Conservation (phyloP, 208 protist species). For the Trypanosoma theileri region DNA sequence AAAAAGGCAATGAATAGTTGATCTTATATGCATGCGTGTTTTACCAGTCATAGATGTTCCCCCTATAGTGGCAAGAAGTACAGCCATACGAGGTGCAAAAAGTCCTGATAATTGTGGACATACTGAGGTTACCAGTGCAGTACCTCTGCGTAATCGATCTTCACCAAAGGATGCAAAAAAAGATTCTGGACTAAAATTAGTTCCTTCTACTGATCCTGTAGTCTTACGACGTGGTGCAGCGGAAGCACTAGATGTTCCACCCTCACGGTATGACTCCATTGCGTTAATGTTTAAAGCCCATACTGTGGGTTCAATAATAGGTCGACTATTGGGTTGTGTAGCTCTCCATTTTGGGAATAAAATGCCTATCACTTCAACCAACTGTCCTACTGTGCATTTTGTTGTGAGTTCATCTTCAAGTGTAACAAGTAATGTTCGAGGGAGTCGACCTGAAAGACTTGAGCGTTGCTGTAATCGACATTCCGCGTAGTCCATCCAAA, state of each 20-base stretch:
- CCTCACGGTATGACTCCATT: constrained; percentile 77
- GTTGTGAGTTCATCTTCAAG: constrained; percentile 83
- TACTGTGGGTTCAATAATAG: constrained; percentile 75
- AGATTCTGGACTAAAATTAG: constrained; percentile 74
- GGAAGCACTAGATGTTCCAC: constrained; percentile 22
- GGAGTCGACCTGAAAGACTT: constrained; percentile 66
- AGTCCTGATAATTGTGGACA: constrained; percentile 80
- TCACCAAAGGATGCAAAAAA: constrained; percentile 70
- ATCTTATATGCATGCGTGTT: constrained; percentile 64
- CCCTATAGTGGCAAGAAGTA: constrained; percentile 74
- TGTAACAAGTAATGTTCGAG: constrained; percentile 74
- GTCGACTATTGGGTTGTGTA: constrained; percentile 55
- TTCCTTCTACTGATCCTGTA: constrained; percentile 29
- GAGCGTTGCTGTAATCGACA: constrained; percentile 87
- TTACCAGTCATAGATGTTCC: constrained; percentile 67
- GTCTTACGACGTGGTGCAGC: constrained; percentile 24
- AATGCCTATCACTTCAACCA: constrained; percentile 85
- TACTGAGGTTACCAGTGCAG: constrained; percentile 54
- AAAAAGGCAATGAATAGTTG: constrained; percentile 97
- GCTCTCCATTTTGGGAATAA: constrained; percentile 71
- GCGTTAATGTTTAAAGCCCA: constrained; percentile 76
- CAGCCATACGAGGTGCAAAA: constrained; percentile 75
- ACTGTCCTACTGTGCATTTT: constrained; percentile 82
- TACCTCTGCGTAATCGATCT: constrained; percentile 41
- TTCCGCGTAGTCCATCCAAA: constrained; percentile 91